Evolutionary conservation across 352 stramenopile genomes (phyloP), one percentile per base, ranked within the genome.

Genomic region (Discostella stelligera): DNA sequence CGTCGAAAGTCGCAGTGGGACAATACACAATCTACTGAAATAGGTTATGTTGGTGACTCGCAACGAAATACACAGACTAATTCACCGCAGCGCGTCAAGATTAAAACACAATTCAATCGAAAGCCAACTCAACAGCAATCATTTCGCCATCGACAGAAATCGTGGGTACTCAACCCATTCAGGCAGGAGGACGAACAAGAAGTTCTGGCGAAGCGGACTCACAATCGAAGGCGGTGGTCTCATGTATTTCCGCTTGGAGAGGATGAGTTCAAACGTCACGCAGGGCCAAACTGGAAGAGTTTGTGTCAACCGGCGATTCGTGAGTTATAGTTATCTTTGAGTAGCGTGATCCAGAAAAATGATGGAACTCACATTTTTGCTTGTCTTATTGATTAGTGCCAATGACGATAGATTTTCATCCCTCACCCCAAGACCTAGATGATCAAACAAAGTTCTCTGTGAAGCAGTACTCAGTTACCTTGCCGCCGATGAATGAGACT

Each of bases 211-310:
- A 91, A 91, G 62, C 77, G 85, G 37, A 95, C 90, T 50, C 93
- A 97, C 72, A 98, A 99, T 85, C 89, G 95, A 37, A 87, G 95
- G 13, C 84, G 97, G 71, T 99, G 96, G 96, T 97, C 89, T 55
- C 96, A 99, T 76, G 92, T 98, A 11, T 99, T 98, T 64, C 95
- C 96, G 48, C 69, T 85, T 25, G 89, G 86, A 71, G 85, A 94
- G 64, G 72, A 86, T 67, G 85, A 93, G 55, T 91, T 93, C 67
- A 91, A 92, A 74, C 62, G 86, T 44, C 79, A 90, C 44, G 78
- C 95, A 23, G 95, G 96, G 2, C 95, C 96, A n/a, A 98, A 98
- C 79, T 99, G 96, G 96, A 98, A 96, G 79, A 70, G 48, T 61
- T 69, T 99, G 5, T 97, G 92, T 25, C 95, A 96, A 16, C 97